Evolutionary conservation across 768 basidiomycete species (phyloP), one percentile per base, ranked within the genome.

Genomic region (Russula earlei): DNA sequence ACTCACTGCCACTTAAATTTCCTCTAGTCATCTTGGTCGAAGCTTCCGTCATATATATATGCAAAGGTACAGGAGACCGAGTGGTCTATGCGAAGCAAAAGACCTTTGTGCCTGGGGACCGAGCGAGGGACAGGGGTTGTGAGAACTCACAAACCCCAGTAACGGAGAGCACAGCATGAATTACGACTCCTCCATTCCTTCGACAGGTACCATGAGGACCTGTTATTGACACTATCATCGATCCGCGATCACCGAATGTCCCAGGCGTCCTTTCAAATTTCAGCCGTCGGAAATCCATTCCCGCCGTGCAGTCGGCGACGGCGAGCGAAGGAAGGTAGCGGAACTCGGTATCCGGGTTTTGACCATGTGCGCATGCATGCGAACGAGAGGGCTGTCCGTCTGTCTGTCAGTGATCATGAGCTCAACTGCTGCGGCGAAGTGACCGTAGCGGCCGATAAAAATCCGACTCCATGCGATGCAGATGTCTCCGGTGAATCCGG

Each of bases 21-120:
- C 59, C 1, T 48, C 48, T 33, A 45, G 44, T 63, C 65, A 24
- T 65, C 63, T 25, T 44, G 34, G 8, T 65, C 59, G 12, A 66
- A 15, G 15, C 51, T 46, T 2, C 64, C 63, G 24, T 49, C 45
- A n/a, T 58, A 31, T 34, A 53, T 38, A 4, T 54, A 54, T 47
- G 11, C 4, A 12, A 33, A 33, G 31, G 31, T n/a, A n/a, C 31
- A 9, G 40, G 7, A 12, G 9, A 14, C 38, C 37, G 20, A 36
- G 4, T 4, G 10, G 49, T 45, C 38, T 11, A 19, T 14, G 17
- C 9, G n/a, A n/a, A 27, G 9, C 3, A 15, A 41, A 37, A 14
- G 5, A 25, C 22, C 37, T 20, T 20, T 1, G 11, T 11, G 17
- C 38, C 22, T 15, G 19, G 24, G 34, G 43, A 25, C 12, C 37